These are phyloP conservation scores for Pythium aquatile DNA, from an alignment of 352 stramenopile genomes.

Conservation along the genomic window DNA sequence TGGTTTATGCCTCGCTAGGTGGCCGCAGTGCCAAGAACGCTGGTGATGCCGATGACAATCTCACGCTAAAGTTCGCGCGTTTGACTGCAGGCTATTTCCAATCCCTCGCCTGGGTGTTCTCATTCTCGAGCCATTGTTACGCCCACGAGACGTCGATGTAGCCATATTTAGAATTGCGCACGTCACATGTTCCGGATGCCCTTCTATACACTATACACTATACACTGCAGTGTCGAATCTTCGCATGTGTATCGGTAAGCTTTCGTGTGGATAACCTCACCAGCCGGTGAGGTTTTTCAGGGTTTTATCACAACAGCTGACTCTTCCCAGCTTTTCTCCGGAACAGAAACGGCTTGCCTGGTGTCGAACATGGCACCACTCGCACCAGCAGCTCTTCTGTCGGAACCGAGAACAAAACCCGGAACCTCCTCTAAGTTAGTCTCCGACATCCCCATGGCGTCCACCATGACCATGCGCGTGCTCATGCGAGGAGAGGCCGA, in stretches of 20 bases:
- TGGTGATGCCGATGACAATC: too few relatives aligned
- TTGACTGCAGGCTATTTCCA: background rate
- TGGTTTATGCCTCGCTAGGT: background rate
- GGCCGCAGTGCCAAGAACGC: background rate
- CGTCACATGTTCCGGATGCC: background rate
- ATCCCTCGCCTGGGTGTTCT: too few relatives aligned
- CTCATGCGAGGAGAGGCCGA: background rate
- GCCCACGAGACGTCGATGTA: background rate
- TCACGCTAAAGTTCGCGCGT: background rate
- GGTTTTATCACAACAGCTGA: background rate
- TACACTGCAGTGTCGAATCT: background rate
- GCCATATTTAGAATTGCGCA: background rate
- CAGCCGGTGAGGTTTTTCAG: background rate
- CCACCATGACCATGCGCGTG: slow-evolving; percentile 10
- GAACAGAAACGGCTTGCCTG: slow-evolving; percentile 3
- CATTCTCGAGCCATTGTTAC: too few relatives aligned
- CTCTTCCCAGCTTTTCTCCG: slow-evolving; percentile 6
- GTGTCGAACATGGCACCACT: background rate
- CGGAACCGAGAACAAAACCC: background rate
- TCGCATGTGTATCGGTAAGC: background rate
- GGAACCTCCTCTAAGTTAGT: background rate
- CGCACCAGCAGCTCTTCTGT: background rate
- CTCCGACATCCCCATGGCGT: background rate
- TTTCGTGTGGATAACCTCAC: background rate
- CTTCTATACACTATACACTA: background rate